Percentiles rank a stretch among this genome's conserved stretches.
These are phyloP conservation scores for Zygosaccharomyces bisporus DNA, from an alignment of 805 yeast species.

Conservation along the genomic window DNA sequence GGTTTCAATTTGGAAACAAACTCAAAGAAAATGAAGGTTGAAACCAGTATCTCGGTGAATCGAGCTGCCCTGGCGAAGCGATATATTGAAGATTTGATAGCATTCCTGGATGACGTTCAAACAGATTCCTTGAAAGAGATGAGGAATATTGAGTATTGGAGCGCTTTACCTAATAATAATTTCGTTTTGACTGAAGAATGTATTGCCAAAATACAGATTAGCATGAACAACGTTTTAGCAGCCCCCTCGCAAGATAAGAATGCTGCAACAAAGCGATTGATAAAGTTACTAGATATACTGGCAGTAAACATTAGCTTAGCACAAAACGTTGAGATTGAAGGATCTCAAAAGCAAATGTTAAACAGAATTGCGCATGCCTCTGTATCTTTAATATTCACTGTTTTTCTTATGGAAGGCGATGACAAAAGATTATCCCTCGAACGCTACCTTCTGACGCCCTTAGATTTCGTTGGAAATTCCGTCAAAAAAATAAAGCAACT, in stretches of 20 bases:
- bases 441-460: slow-evolving; percentile 39
- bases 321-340: neutral
- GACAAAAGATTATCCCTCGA: slow-evolving; percentile 48
- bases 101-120: slow-evolving; percentile 14
- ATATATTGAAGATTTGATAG: slow-evolving; percentile 22
- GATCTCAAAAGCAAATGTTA: slow-evolving; percentile 6
- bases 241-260: slow-evolving; percentile 13
- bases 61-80: slow-evolving; percentile 21
- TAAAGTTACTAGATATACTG: slow-evolving; percentile 20
- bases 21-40: slow-evolving; percentile 19
- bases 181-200: slow-evolving; percentile 17
- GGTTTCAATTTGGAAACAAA: slow-evolving; percentile 2
- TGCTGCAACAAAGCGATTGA: slow-evolving; percentile 13
- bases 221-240: slow-evolving; percentile 20
- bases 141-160: slow-evolving; percentile 23
- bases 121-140: slow-evolving; percentile 5
- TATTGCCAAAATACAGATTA: slow-evolving; percentile 17
- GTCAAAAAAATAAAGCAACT: slow-evolving; percentile 35
- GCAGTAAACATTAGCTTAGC: slow-evolving; percentile 18
- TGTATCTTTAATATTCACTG: slow-evolving; percentile 38
- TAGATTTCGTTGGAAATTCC: slow-evolving; percentile 39
- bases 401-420: slow-evolving; percentile 40
- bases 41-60: slow-evolving; percentile 24
- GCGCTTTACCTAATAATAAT: slow-evolving; percentile 9
- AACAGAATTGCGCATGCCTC: slow-evolving; percentile 36